These are phyloP conservation scores for Trypanosoma boissoni DNA, from an alignment of 208 protist species.

Conservation along the genomic window DNA sequence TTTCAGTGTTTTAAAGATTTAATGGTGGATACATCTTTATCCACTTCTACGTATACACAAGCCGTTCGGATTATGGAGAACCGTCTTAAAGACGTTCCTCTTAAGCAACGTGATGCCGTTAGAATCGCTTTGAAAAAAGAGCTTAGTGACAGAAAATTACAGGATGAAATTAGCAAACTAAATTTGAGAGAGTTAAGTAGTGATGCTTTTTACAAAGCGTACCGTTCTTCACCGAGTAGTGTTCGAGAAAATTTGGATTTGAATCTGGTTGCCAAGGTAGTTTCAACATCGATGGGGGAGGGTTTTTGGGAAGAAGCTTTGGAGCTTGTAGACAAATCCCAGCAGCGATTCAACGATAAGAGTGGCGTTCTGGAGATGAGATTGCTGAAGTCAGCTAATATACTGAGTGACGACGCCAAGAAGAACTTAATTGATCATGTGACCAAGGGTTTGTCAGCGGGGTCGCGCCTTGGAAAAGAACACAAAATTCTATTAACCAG, in stretches of 20 bases:
- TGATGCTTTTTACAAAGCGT: constrained; percentile 28
- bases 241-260: constrained; percentile 27
- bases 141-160: constrained; percentile 25
- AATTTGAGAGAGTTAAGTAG: constrained; percentile 21
- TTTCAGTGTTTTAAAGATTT: constrained; percentile 22
- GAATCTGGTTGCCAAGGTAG: constrained; percentile 27
- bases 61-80: constrained; percentile 24
- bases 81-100: constrained; percentile 15
- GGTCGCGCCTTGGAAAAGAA: constrained; percentile 27
- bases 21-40: background rate
- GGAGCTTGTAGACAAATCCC: constrained; percentile 38
- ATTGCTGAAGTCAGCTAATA: constrained; percentile 29
- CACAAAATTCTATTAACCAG: constrained; percentile 55
- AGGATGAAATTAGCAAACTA: constrained; percentile 26
- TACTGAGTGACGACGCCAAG: constrained; percentile 32
- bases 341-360: constrained; percentile 36
- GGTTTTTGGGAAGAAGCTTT: constrained; percentile 70
- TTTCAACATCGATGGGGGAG: constrained; percentile 23
- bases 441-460: constrained; percentile 39
- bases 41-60: constrained; percentile 6
- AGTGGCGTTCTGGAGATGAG: constrained; percentile 41
- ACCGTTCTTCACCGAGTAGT: constrained; percentile 21
- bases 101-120: constrained; percentile 11
- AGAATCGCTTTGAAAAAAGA: constrained; percentile 15
- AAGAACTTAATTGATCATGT: constrained; percentile 38